phyloP scores from a whole-genome alignment of 352 stramenopile species.

The Phytophthora cactorum region DNA sequence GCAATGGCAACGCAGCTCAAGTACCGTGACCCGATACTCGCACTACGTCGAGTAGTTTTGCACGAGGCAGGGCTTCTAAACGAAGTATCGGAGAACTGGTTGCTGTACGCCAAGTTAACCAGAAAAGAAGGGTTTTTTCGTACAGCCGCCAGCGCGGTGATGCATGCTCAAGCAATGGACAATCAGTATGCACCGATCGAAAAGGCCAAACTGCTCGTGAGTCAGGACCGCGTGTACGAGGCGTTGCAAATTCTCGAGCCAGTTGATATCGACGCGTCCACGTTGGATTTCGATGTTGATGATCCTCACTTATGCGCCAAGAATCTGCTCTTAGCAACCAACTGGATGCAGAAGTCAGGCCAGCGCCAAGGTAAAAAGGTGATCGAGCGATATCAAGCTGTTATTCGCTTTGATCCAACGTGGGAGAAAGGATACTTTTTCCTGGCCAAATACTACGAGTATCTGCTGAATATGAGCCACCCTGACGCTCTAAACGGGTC shows the following conservation, averaged over 20 bases:
- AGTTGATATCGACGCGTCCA: slow-evolving; percentile 77
- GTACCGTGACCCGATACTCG: slow-evolving; percentile 85
- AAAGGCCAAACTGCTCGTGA: slow-evolving; percentile 83
- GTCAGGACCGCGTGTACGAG: slow-evolving; percentile 86
- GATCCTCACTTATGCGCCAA: slow-evolving; percentile 83
- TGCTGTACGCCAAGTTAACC: slow-evolving; percentile 83
- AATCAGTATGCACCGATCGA: slow-evolving; percentile 79
- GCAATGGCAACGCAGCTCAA: slow-evolving; percentile 80
- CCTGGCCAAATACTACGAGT: slow-evolving; percentile 92
- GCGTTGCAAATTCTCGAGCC: slow-evolving; percentile 86
- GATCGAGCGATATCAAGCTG: slow-evolving; percentile 93
- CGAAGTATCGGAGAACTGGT: slow-evolving; percentile 84
- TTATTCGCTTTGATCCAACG: slow-evolving; percentile 93
- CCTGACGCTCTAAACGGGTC: slow-evolving; percentile 47
- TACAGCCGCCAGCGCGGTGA: slow-evolving; percentile 82
- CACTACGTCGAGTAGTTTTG: slow-evolving; percentile 79
- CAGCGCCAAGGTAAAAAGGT: slow-evolving; percentile 95
- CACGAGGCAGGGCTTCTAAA: slow-evolving; percentile 64
- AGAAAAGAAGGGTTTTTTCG: slow-evolving; percentile 86
- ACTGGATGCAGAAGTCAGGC: slow-evolving; percentile 96
- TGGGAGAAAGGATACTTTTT: slow-evolving; percentile 96
- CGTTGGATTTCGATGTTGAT: slow-evolving; percentile 77
- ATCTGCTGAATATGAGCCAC: slow-evolving; percentile 83
- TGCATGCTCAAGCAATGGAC: slow-evolving; percentile 83
- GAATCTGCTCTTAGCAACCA: slow-evolving; percentile 93